These are phyloP conservation scores for Fusarium fujikuroi DNA, from an alignment of 2,329 filamentous ascomycete species.

Conservation along the genomic window DNA sequence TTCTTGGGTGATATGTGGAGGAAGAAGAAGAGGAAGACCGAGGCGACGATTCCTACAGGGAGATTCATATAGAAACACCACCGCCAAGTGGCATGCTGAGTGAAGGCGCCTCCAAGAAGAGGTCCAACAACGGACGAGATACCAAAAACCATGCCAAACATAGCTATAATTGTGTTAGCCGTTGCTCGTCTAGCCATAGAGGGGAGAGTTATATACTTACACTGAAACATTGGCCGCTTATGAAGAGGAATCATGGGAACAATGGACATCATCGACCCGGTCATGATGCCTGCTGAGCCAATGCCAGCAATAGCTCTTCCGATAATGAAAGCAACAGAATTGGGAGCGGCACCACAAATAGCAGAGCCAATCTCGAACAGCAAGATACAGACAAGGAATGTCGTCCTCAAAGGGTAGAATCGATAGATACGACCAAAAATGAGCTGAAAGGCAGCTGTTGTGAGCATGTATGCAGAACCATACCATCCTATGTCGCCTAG, in stretches of 20 bases:
- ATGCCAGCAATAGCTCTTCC: conserved; percentile 67
- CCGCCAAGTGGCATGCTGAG: conserved; percentile 59
- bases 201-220: conserved; percentile 35
- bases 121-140: conserved; percentile 64
- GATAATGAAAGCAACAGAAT: conserved; percentile 63
- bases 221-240: conserved; percentile 68
- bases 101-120: conserved; percentile 65
- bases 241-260: conserved; percentile 68
- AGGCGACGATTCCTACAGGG: conserved; percentile 63
- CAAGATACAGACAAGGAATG: conserved; percentile 59
- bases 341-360: conserved; percentile 65
- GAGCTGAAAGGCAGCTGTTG: conserved; percentile 64
- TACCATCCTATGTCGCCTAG: conserved; percentile 73
- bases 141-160: conserved; percentile 67
- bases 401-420: conserved; percentile 62
- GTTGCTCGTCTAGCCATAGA: background rate
- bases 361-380: conserved; percentile 66
- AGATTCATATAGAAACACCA: conserved; percentile 71
- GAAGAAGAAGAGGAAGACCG: conserved; percentile 61
- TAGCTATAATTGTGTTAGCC: conserved; percentile 46
- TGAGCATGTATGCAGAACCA: conserved; percentile 69
- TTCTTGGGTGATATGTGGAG: conserved; percentile 55
- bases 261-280: conserved; percentile 66
- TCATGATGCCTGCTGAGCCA: conserved; percentile 67
- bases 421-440: conserved; percentile 65